These are phyloP conservation scores for Discostella pseudostelligera DNA, from an alignment of 108 stramenopile genomes.

Conservation along the genomic window DNA sequence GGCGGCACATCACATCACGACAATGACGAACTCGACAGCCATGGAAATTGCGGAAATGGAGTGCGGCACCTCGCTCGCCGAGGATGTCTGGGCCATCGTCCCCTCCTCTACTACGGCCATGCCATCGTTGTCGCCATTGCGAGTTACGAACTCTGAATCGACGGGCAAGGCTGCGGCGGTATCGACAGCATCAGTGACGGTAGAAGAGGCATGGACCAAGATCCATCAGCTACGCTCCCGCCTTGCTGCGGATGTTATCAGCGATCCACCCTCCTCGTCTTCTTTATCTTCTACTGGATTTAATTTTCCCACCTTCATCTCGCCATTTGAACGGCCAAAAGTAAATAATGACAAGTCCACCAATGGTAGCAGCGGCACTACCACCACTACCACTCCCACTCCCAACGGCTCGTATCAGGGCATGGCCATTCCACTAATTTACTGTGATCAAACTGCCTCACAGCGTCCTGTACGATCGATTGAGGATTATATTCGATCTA, in stretches of 20 bases:
- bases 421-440: constrained; percentile 67
- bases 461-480: constrained; percentile 72
- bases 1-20: too few relatives aligned
- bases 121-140: not conserved
- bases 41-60: not conserved
- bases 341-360: not conserved
- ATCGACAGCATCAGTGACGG: constrained; percentile 7
- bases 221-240: constrained; percentile 23
- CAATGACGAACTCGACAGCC: not conserved
- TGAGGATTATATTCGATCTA: constrained; percentile 60
- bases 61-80: constrained; percentile 25
- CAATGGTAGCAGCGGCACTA: not conserved
- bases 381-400: not conserved
- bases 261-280: constrained; percentile 15
- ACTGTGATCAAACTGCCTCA: constrained; percentile 86
- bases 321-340: constrained; percentile 23
- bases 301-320: constrained; percentile 35
- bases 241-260: constrained; percentile 35
- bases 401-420: constrained; percentile 21
- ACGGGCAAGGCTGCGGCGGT: not conserved
- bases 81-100: constrained; percentile 9
- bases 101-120: not conserved
- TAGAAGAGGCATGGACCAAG: constrained; percentile 24
- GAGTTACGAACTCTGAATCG: not conserved
- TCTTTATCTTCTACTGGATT: not conserved